Percentiles rank a stretch among this genome's conserved stretches.
These are phyloP conservation scores for Aspergillus funiculosus DNA, from an alignment of 495 filamentous ascomycete species.

Conservation along the genomic window DNA sequence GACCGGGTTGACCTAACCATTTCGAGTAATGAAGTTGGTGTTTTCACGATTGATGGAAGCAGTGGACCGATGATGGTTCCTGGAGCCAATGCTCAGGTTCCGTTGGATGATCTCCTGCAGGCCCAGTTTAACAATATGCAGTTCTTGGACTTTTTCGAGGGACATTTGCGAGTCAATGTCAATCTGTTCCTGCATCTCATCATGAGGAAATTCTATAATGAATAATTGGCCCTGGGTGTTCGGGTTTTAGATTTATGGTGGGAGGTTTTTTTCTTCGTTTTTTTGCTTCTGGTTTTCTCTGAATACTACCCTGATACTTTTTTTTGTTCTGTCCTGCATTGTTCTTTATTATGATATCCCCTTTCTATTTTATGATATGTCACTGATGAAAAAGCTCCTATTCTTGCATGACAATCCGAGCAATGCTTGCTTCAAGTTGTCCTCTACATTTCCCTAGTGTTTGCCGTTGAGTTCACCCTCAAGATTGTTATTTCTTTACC, in stretches of 20 bases:
- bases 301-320: conserved; percentile 11
- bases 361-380: conserved; percentile 14
- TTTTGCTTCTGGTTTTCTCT: conserved; percentile 23
- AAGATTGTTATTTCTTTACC: too few relatives aligned
- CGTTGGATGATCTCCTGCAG: conserved; percentile 89
- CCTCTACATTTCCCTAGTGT: too few relatives aligned
- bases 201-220: conserved; percentile 96
- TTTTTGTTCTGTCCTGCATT: conserved; percentile 5
- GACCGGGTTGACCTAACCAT: conserved; percentile 91
- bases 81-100: conserved; percentile 82
- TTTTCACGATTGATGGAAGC: conserved; percentile 89
- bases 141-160: conserved; percentile 91
- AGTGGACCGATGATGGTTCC: conserved; percentile 93
- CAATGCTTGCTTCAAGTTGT: too few relatives aligned
- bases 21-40: conserved; percentile 86
- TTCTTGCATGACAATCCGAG: background rate
- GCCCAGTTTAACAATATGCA: conserved; percentile 95
- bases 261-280: conserved; percentile 22
- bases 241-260: conserved; percentile 19
- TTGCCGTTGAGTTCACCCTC: too few relatives aligned
- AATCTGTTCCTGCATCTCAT: conserved; percentile 92
- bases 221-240: conserved; percentile 25
- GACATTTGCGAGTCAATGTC: conserved; percentile 81
- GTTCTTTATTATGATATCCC: conserved; percentile 17
- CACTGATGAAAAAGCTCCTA: conserved; percentile 10